Base-by-base conservation (phyloP, 140 eudicot genomes). In the Cichorium intybus region DNA sequence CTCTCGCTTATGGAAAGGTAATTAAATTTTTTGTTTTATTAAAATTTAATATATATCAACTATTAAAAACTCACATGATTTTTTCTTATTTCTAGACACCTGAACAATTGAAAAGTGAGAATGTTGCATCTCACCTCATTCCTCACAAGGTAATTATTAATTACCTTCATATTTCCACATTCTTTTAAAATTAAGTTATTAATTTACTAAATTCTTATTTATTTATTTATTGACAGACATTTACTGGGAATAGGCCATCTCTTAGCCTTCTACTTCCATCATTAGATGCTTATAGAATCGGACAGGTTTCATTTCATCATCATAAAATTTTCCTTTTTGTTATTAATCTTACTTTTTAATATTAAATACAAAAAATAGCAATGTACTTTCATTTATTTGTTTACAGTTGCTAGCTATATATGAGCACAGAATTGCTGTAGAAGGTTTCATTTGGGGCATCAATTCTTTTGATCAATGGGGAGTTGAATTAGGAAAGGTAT, bases 391-490 rank as follows among this genome's bases (percentile, higher is more conserved):
- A n/a, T n/a, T n/a, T n/a, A n/a, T n/a, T 60, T 20, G 24, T 61
- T 31, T 68, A 67, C 85, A 93, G 99, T 70, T 93, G 68, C 70
- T 93, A 80, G 94, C 95, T 45, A 83, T 93, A 27, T 93, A 93
- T 51, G 99, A 93, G 77, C 99, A 93, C 78, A 80, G 99, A 82
- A 17, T 93, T 77, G 97, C 97, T 48, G 97, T 93, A 3, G 88
- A 93, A 82, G 99, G 99, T 57, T 93, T 93, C 59, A 22, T 86
- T 31, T 93, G 99, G 99, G 97, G 99, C 22, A 93, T 93, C 68
- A 93, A 93, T 74, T 93, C 99, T 61, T 93, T 93, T 45, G 99
- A 93, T 70, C 99, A 93, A 59, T 93, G 99, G 99, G 99, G 99
- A 68, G 99, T 93, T 45, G 99, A 93, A 73, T 66, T 93, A 64